Conservation (phyloP, 257 asterid genomes). For the Lycium barbarum region DNA sequence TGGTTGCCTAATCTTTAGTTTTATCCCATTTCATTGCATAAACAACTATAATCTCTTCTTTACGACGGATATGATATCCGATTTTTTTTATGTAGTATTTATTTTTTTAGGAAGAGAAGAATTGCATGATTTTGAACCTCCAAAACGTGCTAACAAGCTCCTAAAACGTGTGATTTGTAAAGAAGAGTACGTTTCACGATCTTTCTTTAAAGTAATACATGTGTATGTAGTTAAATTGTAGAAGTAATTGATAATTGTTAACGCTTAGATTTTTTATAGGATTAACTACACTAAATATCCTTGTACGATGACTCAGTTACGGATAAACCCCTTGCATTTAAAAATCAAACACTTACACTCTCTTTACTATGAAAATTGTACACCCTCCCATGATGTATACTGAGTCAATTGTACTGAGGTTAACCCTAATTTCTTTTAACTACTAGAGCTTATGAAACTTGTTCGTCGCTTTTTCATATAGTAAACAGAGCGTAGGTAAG, state of each 20-base stretch:
- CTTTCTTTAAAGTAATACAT: background rate
- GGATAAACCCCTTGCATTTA: too few species aligned
- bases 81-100: background rate
- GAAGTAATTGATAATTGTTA: background rate
- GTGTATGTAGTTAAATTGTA: background rate
- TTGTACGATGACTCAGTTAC: too few species aligned
- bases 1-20: background rate
- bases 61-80: background rate
- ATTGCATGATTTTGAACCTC: background rate
- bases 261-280: too few species aligned
- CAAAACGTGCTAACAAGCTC: constrained; percentile 10
- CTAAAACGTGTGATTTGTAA: background rate
- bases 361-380: too few species aligned
- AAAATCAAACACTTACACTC: too few species aligned
- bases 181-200: background rate
- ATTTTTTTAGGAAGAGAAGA: background rate
- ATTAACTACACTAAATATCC: too few species aligned
- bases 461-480: too few species aligned
- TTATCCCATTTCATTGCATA: background rate
- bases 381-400: too few species aligned
- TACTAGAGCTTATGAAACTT: too few species aligned
- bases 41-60: background rate
- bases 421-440: too few species aligned
- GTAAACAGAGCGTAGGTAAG: background rate
- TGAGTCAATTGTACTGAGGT: too few species aligned